Percentiles rank a stretch among this genome's conserved stretches.
phyloP scores from a whole-genome alignment of 192 early-diverging fungal genomes.

The Glomus cerebriforme region DNA sequence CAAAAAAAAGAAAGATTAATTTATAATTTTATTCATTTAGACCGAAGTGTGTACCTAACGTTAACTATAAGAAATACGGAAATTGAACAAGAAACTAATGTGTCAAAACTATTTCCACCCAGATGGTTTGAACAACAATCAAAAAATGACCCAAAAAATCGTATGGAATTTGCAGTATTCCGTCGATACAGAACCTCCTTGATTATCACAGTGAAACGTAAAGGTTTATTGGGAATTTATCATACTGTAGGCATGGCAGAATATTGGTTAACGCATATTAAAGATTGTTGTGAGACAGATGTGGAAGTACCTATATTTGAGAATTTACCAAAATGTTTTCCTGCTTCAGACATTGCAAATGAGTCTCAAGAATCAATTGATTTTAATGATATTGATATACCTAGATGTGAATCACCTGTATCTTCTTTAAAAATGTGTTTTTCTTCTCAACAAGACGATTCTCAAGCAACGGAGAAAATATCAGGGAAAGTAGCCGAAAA shows the following conservation, averaged over 20 bases:
- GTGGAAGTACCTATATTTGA: background rate
- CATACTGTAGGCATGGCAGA: background rate
- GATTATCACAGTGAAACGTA: background rate
- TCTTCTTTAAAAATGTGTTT: background rate
- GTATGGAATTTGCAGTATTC: conserved; percentile 11
- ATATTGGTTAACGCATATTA: background rate
- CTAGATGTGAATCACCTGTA: background rate
- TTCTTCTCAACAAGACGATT: too few species aligned
- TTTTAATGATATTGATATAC: background rate
- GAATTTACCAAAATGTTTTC: background rate
- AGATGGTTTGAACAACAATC: background rate
- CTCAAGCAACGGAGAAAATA: background rate
- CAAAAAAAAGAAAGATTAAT: background rate
- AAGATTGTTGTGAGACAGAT: background rate
- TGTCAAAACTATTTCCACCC: background rate
- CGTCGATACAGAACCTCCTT: conserved; percentile 9
- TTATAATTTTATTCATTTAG: background rate
- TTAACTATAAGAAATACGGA: background rate
- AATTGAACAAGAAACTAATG: background rate
- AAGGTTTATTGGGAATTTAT: background rate
- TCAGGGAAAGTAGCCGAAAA: background rate
- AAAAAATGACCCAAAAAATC: background rate
- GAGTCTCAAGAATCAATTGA: too few species aligned
- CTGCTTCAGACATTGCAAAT: background rate
- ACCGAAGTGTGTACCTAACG: background rate